Conservation (phyloP, 805 yeast species). For the Wickerhamomyces strasburgensis region DNA sequence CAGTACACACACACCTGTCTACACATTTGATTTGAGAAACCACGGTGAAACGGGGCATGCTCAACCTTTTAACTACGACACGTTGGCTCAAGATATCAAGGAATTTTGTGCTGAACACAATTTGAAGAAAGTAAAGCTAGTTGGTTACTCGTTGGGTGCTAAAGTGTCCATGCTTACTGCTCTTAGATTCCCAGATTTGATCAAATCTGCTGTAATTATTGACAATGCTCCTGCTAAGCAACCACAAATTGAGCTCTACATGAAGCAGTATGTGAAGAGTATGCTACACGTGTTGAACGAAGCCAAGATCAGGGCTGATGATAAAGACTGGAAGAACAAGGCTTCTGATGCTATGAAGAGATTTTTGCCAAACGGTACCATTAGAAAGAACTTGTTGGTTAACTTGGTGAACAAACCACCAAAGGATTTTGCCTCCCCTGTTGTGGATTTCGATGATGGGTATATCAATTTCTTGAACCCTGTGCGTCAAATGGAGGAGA, state of each 20-base stretch:
- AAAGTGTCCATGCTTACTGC: slow-evolving; percentile 45
- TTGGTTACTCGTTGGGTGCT: slow-evolving; percentile 53
- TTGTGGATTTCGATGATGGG: slow-evolving; percentile 24
- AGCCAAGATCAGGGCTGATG: slow-evolving; percentile 22
- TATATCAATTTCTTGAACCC: slow-evolving; percentile 31
- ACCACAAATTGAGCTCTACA: slow-evolving; percentile 31
- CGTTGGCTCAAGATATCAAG: slow-evolving; percentile 41
- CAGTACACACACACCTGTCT: slow-evolving; percentile 30
- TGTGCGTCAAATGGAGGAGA: slow-evolving; percentile 26
- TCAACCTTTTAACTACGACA: slow-evolving; percentile 37
- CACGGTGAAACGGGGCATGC: slow-evolving; percentile 45
- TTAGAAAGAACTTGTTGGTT: slow-evolving; percentile 34
- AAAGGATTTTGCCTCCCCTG: slow-evolving; percentile 23
- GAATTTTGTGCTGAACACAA: slow-evolving; percentile 29
- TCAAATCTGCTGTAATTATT: slow-evolving; percentile 38
- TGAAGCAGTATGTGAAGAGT: slow-evolving; percentile 34
- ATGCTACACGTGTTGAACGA: slow-evolving; percentile 84
- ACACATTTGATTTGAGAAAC: slow-evolving; percentile 44
- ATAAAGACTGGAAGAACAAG: slow-evolving; percentile 61
- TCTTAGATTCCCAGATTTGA: slow-evolving; percentile 34
- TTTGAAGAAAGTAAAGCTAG: slow-evolving; percentile 27
- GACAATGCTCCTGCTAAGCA: slow-evolving; percentile 43
- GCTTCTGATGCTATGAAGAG: slow-evolving; percentile 88
- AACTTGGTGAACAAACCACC: slow-evolving; percentile 32
- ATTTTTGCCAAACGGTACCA: slow-evolving; percentile 75